Percentiles rank a stretch among this genome's conserved stretches.
Evolutionary conservation across 345 rosid genomes (phyloP).

Genomic region (Punica granatum): DNA sequence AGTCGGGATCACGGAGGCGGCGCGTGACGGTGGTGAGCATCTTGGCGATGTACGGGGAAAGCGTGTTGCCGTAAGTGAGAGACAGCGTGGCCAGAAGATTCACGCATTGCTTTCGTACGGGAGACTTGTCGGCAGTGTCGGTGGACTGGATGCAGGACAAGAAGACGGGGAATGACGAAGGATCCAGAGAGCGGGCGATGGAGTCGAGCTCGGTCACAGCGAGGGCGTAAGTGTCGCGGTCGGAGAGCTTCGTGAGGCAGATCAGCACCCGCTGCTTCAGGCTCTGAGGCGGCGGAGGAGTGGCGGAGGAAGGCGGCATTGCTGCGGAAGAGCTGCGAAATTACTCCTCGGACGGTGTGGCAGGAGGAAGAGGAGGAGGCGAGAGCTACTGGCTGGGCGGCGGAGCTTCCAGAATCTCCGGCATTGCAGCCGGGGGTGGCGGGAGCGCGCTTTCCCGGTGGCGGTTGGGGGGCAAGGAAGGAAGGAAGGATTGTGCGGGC

Average conservation of each 20-base stretch:
- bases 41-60: slow-evolving; percentile 58
- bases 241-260: slow-evolving; percentile 64
- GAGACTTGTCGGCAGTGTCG: slow-evolving; percentile 61
- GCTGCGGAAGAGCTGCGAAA: background rate
- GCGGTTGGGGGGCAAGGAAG: no score
- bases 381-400: background rate
- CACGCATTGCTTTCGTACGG: slow-evolving; percentile 69
- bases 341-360: background rate
- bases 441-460: slow-evolving; percentile 1
- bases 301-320: slow-evolving; percentile 4
- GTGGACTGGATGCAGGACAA: slow-evolving; percentile 64
- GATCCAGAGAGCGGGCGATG: slow-evolving; percentile 50
- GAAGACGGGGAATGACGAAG: slow-evolving; percentile 48
- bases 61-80: slow-evolving; percentile 34
- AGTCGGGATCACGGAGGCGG: slow-evolving; percentile 78
- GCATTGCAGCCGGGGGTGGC: background rate
- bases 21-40: slow-evolving; percentile 55
- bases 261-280: slow-evolving; percentile 45
- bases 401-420: background rate
- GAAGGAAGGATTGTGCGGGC: background rate
- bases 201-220: slow-evolving; percentile 71
- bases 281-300: slow-evolving; percentile 24
- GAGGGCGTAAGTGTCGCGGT: slow-evolving; percentile 69
- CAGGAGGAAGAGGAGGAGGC: background rate
- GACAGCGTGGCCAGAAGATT: slow-evolving; percentile 59